Evolutionary conservation across 805 yeast species (phyloP).

Genomic region (Yarrowia divulgata): DNA sequence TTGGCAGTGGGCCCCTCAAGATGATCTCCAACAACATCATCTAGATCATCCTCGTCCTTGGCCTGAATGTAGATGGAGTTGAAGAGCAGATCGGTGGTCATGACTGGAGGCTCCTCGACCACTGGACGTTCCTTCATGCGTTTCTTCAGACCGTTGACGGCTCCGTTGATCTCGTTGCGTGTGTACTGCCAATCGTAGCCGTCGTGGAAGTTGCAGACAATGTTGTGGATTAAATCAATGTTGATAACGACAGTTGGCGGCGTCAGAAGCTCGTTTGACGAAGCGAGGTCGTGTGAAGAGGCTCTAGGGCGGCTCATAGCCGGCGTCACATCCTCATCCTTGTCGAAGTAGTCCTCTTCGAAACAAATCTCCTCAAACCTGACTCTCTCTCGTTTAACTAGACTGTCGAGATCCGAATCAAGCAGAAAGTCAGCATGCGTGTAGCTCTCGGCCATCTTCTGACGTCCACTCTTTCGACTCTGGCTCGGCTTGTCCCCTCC

Average conservation of each 20-base stretch:
- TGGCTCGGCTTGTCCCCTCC: conserved; percentile 41
- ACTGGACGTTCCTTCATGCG: conserved; percentile 51
- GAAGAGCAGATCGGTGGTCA: conserved; percentile 65
- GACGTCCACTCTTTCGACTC: conserved; percentile 9
- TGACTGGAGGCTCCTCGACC: conserved; percentile 3
- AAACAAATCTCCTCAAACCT: conserved; percentile 28
- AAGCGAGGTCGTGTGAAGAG: conserved; percentile 1
- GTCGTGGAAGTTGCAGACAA: conserved; percentile 65
- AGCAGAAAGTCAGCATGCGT: conserved; percentile 47
- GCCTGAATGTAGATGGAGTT: conserved; percentile 79
- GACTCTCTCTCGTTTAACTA: conserved; percentile 43
- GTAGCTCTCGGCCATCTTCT: conserved; percentile 36
- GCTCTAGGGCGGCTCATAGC: conserved; percentile 7
- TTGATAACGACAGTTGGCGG: conserved; percentile 40
- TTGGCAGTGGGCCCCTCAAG: background rate
- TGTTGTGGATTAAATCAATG: conserved; percentile 44
- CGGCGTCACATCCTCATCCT: background rate
- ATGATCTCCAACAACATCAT: conserved; percentile 36
- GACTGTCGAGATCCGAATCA: conserved; percentile 49
- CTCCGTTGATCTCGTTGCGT: conserved; percentile 66
- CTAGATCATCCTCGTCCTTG: conserved; percentile 54
- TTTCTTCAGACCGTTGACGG: conserved; percentile 67
- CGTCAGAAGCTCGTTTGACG: conserved; percentile 17
- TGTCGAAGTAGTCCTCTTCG: conserved; percentile 24
- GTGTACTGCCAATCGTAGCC: conserved; percentile 94